These are phyloP conservation scores for Scedosporium apiospermum DNA, from an alignment of 2,329 filamentous ascomycete species.

Conservation along the genomic window DNA sequence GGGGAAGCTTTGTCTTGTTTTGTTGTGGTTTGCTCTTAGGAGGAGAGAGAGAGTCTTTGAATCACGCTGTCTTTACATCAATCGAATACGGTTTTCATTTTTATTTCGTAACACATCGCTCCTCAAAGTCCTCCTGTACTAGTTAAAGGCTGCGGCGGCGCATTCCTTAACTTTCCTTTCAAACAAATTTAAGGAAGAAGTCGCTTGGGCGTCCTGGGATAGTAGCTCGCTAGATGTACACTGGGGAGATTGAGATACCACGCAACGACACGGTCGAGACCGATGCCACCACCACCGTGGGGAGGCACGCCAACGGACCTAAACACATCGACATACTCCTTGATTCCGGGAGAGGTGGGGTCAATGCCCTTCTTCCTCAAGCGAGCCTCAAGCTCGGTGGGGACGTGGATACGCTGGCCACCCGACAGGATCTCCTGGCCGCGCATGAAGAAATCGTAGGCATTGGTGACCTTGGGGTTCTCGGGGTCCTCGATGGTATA, in stretches of 20 bases:
- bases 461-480: constrained; percentile 56
- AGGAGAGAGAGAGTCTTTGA: too few species aligned
- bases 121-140: not conserved
- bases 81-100: not conserved
- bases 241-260: constrained; percentile 51
- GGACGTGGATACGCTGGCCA: constrained; percentile 82
- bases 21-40: not conserved
- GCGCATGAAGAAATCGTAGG: constrained; percentile 79
- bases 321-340: constrained; percentile 84
- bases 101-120: not conserved
- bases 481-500: constrained; percentile 76
- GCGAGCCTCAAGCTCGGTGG: constrained; percentile 64
- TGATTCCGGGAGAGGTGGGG: constrained; percentile 63
- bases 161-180: not conserved
- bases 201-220: constrained; percentile 52
- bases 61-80: not conserved
- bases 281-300: constrained; percentile 83
- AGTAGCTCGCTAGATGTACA: constrained; percentile 48
- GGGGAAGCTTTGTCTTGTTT: not conserved
- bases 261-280: constrained; percentile 75
- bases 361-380: constrained; percentile 76
- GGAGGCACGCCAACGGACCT: constrained; percentile 73
- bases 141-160: not conserved
- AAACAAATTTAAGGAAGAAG: constrained; percentile 33
- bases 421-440: constrained; percentile 90